Conservation (phyloP, 2,329 filamentous ascomycete genomes). For the Fusarium sp. region DNA sequence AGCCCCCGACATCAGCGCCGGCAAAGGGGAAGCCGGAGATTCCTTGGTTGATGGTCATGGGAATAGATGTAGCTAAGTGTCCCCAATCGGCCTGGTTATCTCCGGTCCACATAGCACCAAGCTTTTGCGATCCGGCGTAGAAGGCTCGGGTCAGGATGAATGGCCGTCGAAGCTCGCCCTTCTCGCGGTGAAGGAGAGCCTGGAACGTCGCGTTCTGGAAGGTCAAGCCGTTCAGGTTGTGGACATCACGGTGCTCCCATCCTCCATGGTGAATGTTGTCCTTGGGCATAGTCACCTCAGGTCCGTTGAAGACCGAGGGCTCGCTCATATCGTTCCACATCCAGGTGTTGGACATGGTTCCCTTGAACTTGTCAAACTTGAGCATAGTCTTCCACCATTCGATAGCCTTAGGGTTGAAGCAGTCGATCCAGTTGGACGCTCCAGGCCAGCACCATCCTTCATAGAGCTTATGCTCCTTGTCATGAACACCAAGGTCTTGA, state of each 20-base stretch:
- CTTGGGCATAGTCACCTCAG: constrained; percentile 98
- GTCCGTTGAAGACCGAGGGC: constrained; percentile 97
- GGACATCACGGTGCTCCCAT: constrained; percentile 97
- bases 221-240: constrained; percentile 95
- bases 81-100: constrained; percentile 96
- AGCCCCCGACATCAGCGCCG: constrained; percentile 95
- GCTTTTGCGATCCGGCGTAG: constrained; percentile 87
- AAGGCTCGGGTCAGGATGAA: constrained; percentile 95
- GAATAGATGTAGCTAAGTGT: constrained; percentile 86
- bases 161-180: constrained; percentile 84
- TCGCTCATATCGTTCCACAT: constrained; percentile 99
- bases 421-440: constrained; percentile 94
- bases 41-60: constrained; percentile 93
- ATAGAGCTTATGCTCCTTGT: constrained; percentile 89
- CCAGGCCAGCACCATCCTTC: constrained; percentile 99
- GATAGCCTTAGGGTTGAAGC: constrained; percentile 90
- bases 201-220: constrained; percentile 94
- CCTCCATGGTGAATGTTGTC: constrained; percentile 91
- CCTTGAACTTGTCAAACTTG: constrained; percentile 87
- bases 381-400: constrained; percentile 93
- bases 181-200: constrained; percentile 83
- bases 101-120: constrained; percentile 98
- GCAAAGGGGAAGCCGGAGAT: constrained; percentile 94
- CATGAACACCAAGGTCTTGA: constrained; percentile 83
- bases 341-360: constrained; percentile 85